phyloP scores from a whole-genome alignment of 345 rosid species.

The Eucalyptus sideroxylon region DNA sequence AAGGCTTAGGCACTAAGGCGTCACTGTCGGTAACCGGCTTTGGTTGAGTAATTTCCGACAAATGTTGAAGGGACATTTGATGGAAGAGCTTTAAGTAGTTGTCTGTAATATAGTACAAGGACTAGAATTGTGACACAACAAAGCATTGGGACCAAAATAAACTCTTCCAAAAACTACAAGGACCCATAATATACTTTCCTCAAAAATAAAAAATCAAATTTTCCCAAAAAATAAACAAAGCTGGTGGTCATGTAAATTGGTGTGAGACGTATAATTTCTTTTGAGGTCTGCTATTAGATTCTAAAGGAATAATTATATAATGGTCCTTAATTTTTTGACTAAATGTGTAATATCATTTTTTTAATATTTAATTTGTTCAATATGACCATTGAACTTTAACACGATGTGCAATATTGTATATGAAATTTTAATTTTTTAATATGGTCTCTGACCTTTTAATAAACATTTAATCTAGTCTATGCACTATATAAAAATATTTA shows the following conservation, averaged over 20 bases:
- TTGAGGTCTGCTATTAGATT: too few species aligned
- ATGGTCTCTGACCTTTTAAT: fast-evolving
- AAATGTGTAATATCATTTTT: too few species aligned
- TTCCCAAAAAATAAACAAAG: neutral
- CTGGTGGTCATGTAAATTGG: neutral
- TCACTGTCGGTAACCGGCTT: neutral
- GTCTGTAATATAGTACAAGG: neutral
- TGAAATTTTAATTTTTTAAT: too few species aligned
- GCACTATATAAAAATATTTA: neutral
- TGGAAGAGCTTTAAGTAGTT: neutral
- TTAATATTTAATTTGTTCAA: too few species aligned
- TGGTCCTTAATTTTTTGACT: too few species aligned
- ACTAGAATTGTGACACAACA: neutral
- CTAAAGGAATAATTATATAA: too few species aligned
- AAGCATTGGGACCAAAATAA: neutral
- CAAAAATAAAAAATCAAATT: neutral
- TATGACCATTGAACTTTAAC: too few species aligned
- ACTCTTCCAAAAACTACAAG: neutral
- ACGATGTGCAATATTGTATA: fast-evolving
- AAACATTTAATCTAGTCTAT: too few species aligned
- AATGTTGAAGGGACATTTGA: neutral
- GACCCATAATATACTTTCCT: neutral
- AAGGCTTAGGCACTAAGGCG: neutral
- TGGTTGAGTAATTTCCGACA: neutral
- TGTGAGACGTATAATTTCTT: neutral